Conservation (phyloP, 305 asterid species). For the Caryopteris hybrid region DNA sequence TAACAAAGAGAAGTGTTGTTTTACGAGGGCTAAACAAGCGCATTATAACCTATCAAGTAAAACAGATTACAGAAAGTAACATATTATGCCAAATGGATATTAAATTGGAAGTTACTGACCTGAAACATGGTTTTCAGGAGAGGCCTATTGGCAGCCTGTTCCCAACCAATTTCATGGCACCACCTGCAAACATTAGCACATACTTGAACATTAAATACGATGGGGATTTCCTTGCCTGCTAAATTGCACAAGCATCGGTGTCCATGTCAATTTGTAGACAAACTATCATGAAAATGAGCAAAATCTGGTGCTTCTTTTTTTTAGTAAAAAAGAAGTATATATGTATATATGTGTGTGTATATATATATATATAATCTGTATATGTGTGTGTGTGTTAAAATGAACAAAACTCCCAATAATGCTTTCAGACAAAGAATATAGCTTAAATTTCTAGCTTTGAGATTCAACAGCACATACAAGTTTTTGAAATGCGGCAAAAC, state of each 20-base stretch:
- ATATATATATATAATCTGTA: too few species aligned
- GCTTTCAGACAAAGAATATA: too few species aligned
- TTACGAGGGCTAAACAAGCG: constrained; percentile 68
- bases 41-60: constrained; percentile 62
- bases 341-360: too few species aligned
- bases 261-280: not conserved
- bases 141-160: constrained; percentile 76
- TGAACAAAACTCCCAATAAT: too few species aligned
- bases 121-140: constrained; percentile 73
- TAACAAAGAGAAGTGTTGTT: constrained; percentile 67
- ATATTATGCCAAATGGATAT: not conserved
- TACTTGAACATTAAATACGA: not conserved
- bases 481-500: too few species aligned
- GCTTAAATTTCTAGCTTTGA: too few species aligned
- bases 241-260: not conserved
- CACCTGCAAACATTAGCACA: constrained; percentile 40
- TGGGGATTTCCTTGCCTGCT: not conserved
- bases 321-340: too few species aligned
- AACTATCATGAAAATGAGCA: too few species aligned
- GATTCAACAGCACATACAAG: too few species aligned
- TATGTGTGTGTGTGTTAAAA: too few species aligned
- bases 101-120: constrained; percentile 31
- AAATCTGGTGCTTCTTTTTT: too few species aligned
- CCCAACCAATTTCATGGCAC: constrained; percentile 82
- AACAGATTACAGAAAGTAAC: constrained; percentile 11